Percentiles rank a stretch among this genome's conserved stretches.
phyloP scores from a whole-genome alignment of 2,329 filamentous ascomycete genomes.

The Sclerotinia nivalis region DNA sequence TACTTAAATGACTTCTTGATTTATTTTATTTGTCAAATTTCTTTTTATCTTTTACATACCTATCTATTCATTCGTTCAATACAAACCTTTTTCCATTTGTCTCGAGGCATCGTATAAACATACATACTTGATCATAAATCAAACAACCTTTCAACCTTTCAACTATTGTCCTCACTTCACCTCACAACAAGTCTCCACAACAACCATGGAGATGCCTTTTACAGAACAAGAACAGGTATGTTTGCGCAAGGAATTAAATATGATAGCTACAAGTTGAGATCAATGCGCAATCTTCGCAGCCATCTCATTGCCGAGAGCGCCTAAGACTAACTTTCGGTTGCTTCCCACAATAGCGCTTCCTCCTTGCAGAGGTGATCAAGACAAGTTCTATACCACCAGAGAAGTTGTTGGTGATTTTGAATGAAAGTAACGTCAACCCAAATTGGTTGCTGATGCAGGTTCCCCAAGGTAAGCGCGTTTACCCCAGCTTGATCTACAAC shows the following conservation, averaged over 20 bases:
- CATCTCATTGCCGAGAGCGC: slow-evolving; percentile 22
- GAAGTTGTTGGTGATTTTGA: slow-evolving; percentile 47
- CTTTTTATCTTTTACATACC: not conserved
- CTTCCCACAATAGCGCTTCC: slow-evolving; percentile 39
- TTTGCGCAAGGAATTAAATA: slow-evolving; percentile 21
- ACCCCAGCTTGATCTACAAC: slow-evolving; percentile 26
- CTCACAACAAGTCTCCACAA: not conserved
- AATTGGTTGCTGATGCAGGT: slow-evolving; percentile 52
- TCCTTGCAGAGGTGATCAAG: slow-evolving; percentile 55
- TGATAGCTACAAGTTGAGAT: slow-evolving; percentile 14
- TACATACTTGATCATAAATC: slow-evolving; percentile 2
- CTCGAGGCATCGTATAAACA: not conserved
- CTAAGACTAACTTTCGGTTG: slow-evolving; percentile 29
- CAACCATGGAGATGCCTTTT: slow-evolving; percentile 36
- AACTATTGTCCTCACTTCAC: not conserved
- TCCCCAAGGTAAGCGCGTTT: slow-evolving; percentile 47
- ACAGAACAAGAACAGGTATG: slow-evolving; percentile 41
- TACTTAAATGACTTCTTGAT: slow-evolving; percentile 33
- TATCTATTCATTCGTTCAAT: slow-evolving; percentile 24
- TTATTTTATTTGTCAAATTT: slow-evolving; percentile 27
- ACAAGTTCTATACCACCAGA: slow-evolving; percentile 47
- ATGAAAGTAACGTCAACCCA: slow-evolving; percentile 47
- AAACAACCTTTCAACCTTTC: not conserved
- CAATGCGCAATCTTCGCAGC: slow-evolving; percentile 28
- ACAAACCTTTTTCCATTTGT: not conserved